Percentiles rank a stretch among this genome's conserved stretches.
Evolutionary conservation across 23 red algal genomes (phyloP).

Genomic region (Agarophyton chilense): DNA sequence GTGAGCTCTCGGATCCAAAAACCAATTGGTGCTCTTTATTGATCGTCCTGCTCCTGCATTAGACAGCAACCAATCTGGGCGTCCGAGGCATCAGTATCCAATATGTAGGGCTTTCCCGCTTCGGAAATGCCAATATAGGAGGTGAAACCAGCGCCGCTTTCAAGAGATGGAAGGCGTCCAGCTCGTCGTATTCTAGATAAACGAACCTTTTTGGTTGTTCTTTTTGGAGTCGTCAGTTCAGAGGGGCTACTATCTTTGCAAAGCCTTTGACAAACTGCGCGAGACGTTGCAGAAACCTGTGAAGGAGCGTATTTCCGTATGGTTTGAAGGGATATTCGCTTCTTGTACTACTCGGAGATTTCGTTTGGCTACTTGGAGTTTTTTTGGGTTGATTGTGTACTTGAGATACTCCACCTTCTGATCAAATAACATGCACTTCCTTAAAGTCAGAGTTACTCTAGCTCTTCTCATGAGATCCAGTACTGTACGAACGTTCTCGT

Average conservation of each 20-base stretch:
- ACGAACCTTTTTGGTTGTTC: background rate
- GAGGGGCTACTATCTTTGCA: background rate
- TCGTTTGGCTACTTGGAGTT: background rate
- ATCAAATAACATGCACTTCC: background rate
- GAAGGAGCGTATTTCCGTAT: background rate
- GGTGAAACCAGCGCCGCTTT: slow-evolving; percentile 20
- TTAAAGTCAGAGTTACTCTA: background rate
- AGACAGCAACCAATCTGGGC: background rate
- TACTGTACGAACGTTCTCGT: no score
- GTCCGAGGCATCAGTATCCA: slow-evolving; percentile 12
- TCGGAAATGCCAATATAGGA: slow-evolving; percentile 6
- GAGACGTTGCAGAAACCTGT: no score
- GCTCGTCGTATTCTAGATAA: background rate
- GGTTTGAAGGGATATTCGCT: background rate
- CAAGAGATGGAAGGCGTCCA: slow-evolving; percentile 14
- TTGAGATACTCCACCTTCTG: background rate
- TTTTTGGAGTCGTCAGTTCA: background rate
- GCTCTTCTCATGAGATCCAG: no score
- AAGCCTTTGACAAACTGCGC: background rate
- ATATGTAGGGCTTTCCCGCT: background rate
- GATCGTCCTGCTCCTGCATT: background rate
- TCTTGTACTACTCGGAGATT: background rate
- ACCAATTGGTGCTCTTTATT: slow-evolving; percentile 4
- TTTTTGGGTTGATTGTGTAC: background rate
- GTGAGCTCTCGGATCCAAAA: slow-evolving; percentile 26